These are phyloP conservation scores for Vitis rotundifolia DNA, from an alignment of 164 flowering plant genomes.

Conservation along the genomic window DNA sequence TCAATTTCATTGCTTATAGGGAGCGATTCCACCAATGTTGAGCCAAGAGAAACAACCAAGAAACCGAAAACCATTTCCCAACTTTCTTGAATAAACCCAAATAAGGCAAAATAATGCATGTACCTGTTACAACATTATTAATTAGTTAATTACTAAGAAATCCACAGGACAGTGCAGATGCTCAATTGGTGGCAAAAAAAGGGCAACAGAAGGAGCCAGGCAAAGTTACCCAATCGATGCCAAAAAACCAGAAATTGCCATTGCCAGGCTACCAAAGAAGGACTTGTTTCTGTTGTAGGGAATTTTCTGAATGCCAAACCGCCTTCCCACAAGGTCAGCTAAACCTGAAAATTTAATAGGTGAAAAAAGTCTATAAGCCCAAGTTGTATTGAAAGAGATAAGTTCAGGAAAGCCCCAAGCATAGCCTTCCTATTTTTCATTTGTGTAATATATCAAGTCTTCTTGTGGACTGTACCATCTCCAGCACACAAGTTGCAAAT, in stretches of 20 bases:
- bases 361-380: not conserved
- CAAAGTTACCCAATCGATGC: slow-evolving; percentile 60
- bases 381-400: not conserved
- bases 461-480: slow-evolving; percentile 59
- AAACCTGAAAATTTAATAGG: slow-evolving; percentile 47
- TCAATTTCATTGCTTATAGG: slow-evolving; percentile 82
- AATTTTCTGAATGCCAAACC: slow-evolving; percentile 65
- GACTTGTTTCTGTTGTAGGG: slow-evolving; percentile 82
- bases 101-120: slow-evolving; percentile 75
- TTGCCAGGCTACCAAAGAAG: slow-evolving; percentile 70
- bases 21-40: slow-evolving; percentile 84
- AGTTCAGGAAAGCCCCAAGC: not conserved
- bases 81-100: slow-evolving; percentile 58
- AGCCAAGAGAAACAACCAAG: slow-evolving; percentile 60
- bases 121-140: slow-evolving; percentile 44
- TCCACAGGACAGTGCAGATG: no score
- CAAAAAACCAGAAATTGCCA: slow-evolving; percentile 79
- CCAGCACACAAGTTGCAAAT: slow-evolving; percentile 95
- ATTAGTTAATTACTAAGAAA: not conserved
- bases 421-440: not conserved
- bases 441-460: not conserved
- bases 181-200: not conserved
- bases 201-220: not conserved
- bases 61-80: slow-evolving; percentile 58
- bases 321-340: slow-evolving; percentile 88